Percentiles rank a stretch among this genome's conserved stretches.
Conservation (phyloP, 176 grass and related monocot species). For the Otatea glauca region DNA sequence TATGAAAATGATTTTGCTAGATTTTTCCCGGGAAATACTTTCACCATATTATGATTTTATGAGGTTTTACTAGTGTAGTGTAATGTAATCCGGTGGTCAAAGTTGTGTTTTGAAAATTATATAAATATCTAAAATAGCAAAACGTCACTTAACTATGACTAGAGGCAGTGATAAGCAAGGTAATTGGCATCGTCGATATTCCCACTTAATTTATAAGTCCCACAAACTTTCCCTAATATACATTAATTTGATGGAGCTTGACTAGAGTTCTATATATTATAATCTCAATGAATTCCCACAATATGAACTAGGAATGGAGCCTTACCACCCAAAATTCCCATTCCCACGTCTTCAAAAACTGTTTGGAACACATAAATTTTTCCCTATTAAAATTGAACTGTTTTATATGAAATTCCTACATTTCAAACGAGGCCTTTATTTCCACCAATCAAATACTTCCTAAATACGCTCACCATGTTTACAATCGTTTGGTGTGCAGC, state of each 20-base stretch:
- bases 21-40: neutral
- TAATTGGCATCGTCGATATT: neutral
- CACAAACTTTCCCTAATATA: neutral
- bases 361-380: too few species aligned
- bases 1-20: neutral
- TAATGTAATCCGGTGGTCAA: neutral
- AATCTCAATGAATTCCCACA: neutral
- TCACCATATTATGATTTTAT: neutral
- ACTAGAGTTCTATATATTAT: neutral
- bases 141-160: neutral
- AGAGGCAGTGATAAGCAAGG: neutral
- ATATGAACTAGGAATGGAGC: neutral
- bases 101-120: too few species aligned
- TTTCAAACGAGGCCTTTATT: neutral
- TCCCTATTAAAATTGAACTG: too few species aligned
- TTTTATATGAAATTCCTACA: too few species aligned
- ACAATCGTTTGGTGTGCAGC: neutral
- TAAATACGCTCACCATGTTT: neutral
- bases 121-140: neutral
- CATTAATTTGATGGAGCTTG: neutral
- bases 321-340: neutral
- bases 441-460: neutral
- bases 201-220: neutral
- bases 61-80: neutral
- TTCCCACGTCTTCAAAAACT: neutral